These are phyloP conservation scores for Ophiostoma novo-ulmi DNA, from an alignment of 2,329 filamentous ascomycete species.

Conservation along the genomic window DNA sequence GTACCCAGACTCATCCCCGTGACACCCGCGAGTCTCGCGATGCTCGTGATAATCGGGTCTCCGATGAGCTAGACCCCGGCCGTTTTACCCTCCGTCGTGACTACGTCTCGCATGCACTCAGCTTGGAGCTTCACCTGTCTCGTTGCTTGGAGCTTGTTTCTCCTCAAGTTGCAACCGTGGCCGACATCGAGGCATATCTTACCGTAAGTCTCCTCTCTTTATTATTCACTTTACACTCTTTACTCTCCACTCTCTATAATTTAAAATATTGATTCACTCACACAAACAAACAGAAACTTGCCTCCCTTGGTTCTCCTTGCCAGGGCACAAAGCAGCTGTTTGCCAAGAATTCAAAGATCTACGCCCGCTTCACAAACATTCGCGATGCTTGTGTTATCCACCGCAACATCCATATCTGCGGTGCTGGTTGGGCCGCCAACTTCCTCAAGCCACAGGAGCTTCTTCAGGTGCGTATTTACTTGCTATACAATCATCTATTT, in stretches of 20 bases:
- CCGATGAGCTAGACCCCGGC: constrained; percentile 25
- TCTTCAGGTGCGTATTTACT: constrained; percentile 34
- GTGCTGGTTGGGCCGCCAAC: constrained; percentile 44
- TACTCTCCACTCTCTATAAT: neutral
- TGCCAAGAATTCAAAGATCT: constrained; percentile 41
- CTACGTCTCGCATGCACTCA: constrained; percentile 38
- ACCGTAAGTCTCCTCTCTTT: constrained; percentile 36
- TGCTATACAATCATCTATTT: neutral
- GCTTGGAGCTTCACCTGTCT: constrained; percentile 44
- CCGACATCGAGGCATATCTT: constrained; percentile 43
- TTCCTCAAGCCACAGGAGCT: constrained; percentile 45
- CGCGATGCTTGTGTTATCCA: constrained; percentile 52
- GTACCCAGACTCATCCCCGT: constrained; percentile 9
- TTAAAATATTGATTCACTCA: neutral
- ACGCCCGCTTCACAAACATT: constrained; percentile 55
- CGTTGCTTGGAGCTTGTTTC: constrained; percentile 42
- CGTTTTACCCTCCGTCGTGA: constrained; percentile 26
- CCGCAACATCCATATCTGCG: constrained; percentile 41
- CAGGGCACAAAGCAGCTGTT: constrained; percentile 39
- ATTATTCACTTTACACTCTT: neutral
- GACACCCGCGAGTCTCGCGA: neutral
- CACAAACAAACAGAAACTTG: constrained; percentile 38
- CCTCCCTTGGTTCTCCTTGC: constrained; percentile 34
- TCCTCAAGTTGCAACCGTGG: constrained; percentile 31
- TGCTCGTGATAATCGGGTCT: neutral